These are phyloP conservation scores for Metschnikowia shivogae DNA, from an alignment of 805 yeast species.

Conservation along the genomic window DNA sequence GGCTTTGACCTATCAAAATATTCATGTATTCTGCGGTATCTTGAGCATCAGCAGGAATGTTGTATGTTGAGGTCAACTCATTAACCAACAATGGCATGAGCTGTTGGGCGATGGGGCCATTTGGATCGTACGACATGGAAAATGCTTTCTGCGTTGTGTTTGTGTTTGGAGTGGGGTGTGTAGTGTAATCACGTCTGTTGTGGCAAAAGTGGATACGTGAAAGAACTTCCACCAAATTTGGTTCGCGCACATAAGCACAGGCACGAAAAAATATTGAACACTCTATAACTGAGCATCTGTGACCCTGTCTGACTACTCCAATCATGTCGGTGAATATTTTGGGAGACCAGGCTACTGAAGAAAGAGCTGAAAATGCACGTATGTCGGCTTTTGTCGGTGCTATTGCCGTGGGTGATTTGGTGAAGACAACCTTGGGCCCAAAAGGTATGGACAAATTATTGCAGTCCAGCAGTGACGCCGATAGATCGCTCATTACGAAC, in stretches of 20 bases:
- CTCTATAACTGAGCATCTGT: not conserved
- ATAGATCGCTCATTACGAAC: constrained; percentile 79
- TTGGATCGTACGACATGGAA: constrained; percentile 34
- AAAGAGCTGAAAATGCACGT: constrained; percentile 97
- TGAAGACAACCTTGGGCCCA: constrained; percentile 92
- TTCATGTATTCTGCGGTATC: constrained; percentile 62
- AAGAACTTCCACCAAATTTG: not conserved
- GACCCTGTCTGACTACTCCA: not conserved
- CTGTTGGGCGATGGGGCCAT: constrained; percentile 36
- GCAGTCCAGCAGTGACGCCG: constrained; percentile 74
- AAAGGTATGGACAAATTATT: constrained; percentile 97
- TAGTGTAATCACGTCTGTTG: not conserved
- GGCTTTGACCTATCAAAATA: constrained; percentile 66
- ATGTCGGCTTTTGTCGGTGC: constrained; percentile 97
- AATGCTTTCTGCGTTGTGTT: not conserved
- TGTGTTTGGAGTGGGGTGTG: not conserved
- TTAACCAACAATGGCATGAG: constrained; percentile 31
- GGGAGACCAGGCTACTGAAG: constrained; percentile 97
- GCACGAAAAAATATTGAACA: constrained; percentile 4
- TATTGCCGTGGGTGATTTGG: constrained; percentile 97
- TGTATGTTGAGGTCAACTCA: constrained; percentile 33
- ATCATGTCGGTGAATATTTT: constrained; percentile 81
- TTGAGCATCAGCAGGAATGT: constrained; percentile 37
- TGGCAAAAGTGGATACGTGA: not conserved
- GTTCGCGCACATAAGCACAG: constrained; percentile 5